Conservation (phyloP, 768 basidiomycete genomes). For the Glaciozyma martinii region DNA sequence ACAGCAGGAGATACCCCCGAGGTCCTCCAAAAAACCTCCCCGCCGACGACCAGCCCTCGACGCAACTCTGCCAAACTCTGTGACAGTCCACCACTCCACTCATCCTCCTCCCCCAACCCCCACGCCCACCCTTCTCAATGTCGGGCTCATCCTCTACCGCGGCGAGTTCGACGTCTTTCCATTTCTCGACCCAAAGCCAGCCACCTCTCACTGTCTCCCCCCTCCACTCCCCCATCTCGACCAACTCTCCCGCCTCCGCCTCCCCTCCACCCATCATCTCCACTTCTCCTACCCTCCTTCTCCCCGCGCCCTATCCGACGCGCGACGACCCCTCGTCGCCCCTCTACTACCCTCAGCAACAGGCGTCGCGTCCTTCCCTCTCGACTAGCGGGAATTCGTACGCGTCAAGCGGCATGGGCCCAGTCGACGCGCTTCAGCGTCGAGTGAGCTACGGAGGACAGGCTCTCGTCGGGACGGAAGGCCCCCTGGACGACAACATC, state of each 20-base stretch:
- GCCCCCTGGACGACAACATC: background rate
- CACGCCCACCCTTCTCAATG: background rate
- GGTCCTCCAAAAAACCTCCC: no score
- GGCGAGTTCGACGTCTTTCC: constrained; percentile 10
- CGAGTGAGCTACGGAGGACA: background rate
- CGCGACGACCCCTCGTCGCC: constrained; percentile 7
- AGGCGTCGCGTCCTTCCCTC: background rate
- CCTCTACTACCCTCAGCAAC: background rate
- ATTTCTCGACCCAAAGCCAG: constrained; percentile 1
- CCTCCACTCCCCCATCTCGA: background rate
- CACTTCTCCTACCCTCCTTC: constrained; percentile 2
- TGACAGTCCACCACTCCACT: no score
- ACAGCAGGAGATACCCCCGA: no score
- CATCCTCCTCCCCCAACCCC: no score
- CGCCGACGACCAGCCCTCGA: no score
- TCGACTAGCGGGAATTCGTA: constrained; percentile 7
- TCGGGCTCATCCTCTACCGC: background rate
- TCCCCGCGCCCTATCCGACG: background rate
- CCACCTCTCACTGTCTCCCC: background rate
- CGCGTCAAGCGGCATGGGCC: background rate
- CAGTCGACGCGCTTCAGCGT: background rate
- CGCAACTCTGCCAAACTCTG: no score
- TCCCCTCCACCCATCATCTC: background rate
- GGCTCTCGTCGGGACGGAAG: background rate
- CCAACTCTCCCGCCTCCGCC: background rate